A percentile compares a stretch with the other conserved stretches of the same genome.
Conservation (phyloP, 208 protist species). For the Acanthamoeba royreba region DNA sequence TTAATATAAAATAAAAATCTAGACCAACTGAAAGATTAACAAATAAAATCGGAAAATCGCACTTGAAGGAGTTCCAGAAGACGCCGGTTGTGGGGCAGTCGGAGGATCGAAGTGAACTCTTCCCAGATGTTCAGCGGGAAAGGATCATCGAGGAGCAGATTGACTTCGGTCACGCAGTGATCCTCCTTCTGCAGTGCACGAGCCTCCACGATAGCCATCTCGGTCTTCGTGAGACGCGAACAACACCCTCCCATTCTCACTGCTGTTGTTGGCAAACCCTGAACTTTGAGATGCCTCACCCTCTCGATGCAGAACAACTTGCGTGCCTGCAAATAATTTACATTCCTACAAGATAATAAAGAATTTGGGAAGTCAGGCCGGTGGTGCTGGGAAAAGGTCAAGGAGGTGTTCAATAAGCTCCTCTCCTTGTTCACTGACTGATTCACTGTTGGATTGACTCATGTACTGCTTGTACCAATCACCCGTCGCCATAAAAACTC, state of each 20-base stretch:
- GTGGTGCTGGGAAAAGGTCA: no score
- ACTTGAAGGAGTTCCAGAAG: neutral
- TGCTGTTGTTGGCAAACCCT: neutral
- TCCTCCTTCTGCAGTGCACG: neutral
- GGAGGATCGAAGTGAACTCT: neutral
- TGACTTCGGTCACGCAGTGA: neutral
- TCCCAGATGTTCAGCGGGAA: neutral
- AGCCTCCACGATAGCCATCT: neutral
- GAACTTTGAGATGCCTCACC: neutral
- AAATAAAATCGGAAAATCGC: neutral
- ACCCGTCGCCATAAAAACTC: no score
- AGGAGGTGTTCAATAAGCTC: no score
- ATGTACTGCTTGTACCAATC: no score
- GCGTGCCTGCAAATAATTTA: no score
- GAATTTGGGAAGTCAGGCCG: no score
- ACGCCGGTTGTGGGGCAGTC: neutral
- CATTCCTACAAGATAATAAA: no score
- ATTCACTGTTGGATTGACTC: no score
- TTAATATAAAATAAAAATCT: neutral
- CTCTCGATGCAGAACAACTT: no score
- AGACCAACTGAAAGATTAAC: neutral
- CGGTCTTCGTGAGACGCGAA: neutral
- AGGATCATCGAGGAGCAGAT: neutral
- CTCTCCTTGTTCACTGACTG: no score
- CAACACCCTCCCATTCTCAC: neutral